These are phyloP conservation scores for Lunularia cruciata DNA, from an alignment of 225 moss, liverwort and hornwort genomes.

Conservation along the genomic window DNA sequence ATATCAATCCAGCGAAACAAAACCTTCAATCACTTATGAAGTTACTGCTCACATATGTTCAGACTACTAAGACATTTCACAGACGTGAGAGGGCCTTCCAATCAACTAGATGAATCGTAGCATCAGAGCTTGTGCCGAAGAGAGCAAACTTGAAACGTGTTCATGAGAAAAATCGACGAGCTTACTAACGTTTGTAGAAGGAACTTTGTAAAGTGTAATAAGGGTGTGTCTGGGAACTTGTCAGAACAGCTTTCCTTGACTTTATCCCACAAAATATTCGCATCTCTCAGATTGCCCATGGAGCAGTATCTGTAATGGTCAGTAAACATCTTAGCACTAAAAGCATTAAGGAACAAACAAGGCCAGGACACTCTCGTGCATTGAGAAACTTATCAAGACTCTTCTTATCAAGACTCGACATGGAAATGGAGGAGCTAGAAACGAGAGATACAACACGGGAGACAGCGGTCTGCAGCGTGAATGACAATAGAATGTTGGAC, in stretches of 20 bases:
- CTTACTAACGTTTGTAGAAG: constrained; percentile 76
- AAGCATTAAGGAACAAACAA: not conserved
- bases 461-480: no score
- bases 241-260: constrained; percentile 53
- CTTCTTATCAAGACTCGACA: no score
- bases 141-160: not conserved
- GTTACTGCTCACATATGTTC: not conserved
- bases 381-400: no score
- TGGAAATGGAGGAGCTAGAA: no score
- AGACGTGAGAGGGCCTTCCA: no score
- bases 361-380: not conserved
- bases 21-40: not conserved
- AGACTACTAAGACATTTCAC: no score
- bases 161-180: not conserved
- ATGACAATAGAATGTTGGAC: no score
- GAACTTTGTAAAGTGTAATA: constrained; percentile 80
- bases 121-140: no score
- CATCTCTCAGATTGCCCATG: constrained; percentile 81
- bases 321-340: not conserved
- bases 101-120: no score
- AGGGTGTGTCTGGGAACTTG: constrained; percentile 78
- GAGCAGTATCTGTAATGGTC: constrained; percentile 64
- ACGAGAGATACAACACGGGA: no score
- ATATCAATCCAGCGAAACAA: constrained; percentile 17
- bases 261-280: constrained; percentile 61